Evolutionary conservation across 1,139 yeast species (phyloP).

Genomic region (Diutina pseudorugosa): DNA sequence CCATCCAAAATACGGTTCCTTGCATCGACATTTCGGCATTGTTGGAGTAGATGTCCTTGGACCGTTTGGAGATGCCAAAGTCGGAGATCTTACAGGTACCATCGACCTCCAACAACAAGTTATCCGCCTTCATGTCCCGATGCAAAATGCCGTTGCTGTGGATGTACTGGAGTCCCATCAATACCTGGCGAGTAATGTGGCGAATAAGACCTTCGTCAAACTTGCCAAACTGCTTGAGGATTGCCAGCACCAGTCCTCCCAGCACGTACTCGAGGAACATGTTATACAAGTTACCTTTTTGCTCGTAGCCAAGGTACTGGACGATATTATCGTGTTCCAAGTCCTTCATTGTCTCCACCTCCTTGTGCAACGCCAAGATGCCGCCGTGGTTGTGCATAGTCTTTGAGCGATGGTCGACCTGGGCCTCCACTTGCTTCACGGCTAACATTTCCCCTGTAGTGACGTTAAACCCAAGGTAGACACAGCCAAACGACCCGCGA

Average conservation of each 20-base stretch:
- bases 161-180: slow-evolving; percentile 73
- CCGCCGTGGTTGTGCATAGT: slow-evolving; percentile 30
- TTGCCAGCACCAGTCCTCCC: slow-evolving; percentile 91
- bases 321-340: slow-evolving; percentile 90
- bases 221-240: slow-evolving; percentile 72
- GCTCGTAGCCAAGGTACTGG: slow-evolving; percentile 89
- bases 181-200: slow-evolving; percentile 67
- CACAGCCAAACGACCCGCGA: slow-evolving; percentile 95
- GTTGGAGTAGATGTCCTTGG: slow-evolving; percentile 78
- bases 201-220: slow-evolving; percentile 71
- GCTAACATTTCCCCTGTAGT: slow-evolving; percentile 99
- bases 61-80: slow-evolving; percentile 88
- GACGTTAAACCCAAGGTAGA: slow-evolving; percentile 81
- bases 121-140: slow-evolving; percentile 94
- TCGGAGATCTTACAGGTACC: slow-evolving; percentile 96
- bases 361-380: slow-evolving; percentile 76
- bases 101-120: slow-evolving; percentile 74
- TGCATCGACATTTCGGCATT: slow-evolving; percentile 90
- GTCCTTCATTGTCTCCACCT: slow-evolving; percentile 90
- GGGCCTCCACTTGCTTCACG: slow-evolving; percentile 76
- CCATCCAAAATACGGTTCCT: slow-evolving; percentile 99
- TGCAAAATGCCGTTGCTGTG: slow-evolving; percentile 85
- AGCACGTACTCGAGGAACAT: slow-evolving; percentile 91
- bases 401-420: slow-evolving; percentile 6
- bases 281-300: slow-evolving; percentile 62